Percentiles rank a stretch among this genome's conserved stretches.
These are phyloP conservation scores for Aquilaria malaccensis DNA, from an alignment of 345 rosid species.

Conservation along the genomic window DNA sequence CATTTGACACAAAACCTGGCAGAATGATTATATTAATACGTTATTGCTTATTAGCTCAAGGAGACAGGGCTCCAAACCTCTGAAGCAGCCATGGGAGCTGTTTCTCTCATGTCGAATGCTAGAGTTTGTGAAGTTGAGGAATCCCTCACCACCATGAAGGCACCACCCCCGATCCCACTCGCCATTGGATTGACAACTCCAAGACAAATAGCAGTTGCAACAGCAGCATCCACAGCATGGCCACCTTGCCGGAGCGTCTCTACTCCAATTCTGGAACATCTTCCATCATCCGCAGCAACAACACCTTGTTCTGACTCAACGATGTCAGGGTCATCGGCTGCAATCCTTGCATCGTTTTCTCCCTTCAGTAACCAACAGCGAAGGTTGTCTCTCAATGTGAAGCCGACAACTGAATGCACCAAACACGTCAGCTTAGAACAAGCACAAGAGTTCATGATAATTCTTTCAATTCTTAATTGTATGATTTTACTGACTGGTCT, in stretches of 20 bases:
- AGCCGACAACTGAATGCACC: too few relatives aligned
- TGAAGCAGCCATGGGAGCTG: constrained; percentile 82
- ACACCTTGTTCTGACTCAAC: constrained; percentile 75
- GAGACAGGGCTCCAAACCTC: constrained; percentile 33
- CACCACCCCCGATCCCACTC: constrained; percentile 97
- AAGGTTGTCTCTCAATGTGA: too few relatives aligned
- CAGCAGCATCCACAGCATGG: constrained; percentile 91
- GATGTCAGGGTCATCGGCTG: constrained; percentile 14
- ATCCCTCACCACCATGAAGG: constrained; percentile 77
- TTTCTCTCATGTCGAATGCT: constrained; percentile 92
- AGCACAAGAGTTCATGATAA: constrained; percentile 32
- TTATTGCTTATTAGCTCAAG: not conserved
- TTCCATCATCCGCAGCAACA: constrained; percentile 87
- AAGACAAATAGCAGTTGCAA: constrained; percentile 67
- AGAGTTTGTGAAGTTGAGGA: constrained; percentile 35
- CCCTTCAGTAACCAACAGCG: constrained; percentile 9
- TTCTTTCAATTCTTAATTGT: too few relatives aligned
- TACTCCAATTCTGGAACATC: constrained; percentile 82
- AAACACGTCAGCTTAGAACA: constrained; percentile 20
- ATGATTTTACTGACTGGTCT: too few relatives aligned
- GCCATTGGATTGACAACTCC: constrained; percentile 90
- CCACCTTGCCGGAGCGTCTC: constrained; percentile 71
- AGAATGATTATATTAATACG: not conserved
- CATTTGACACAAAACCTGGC: not conserved
- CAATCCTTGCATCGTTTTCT: constrained; percentile 15